A percentile compares a stretch with the other conserved stretches of the same genome.
Evolutionary conservation across 2,329 filamentous ascomycete genomes (phyloP).

Genomic region (Fusarium tupiense): DNA sequence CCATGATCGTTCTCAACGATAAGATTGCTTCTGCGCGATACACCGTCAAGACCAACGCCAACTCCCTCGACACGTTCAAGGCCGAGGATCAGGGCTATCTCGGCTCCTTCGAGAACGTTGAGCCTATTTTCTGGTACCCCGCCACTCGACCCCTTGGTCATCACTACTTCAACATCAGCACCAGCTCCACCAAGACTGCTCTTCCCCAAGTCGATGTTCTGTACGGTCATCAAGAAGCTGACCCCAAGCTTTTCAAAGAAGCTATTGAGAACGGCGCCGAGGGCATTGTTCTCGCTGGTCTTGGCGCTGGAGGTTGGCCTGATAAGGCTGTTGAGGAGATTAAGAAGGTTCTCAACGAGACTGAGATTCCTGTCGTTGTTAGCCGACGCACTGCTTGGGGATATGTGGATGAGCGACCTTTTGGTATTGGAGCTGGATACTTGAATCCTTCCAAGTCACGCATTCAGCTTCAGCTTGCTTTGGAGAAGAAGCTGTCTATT

Average conservation of each 20-base stretch:
- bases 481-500: constrained; percentile 27
- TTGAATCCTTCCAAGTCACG: constrained; percentile 65
- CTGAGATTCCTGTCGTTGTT: constrained; percentile 57
- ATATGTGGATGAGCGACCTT: constrained; percentile 53
- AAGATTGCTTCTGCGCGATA: constrained; percentile 66
- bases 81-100: constrained; percentile 65
- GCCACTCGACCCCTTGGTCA: constrained; percentile 58
- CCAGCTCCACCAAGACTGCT: constrained; percentile 32
- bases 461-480: constrained; percentile 58
- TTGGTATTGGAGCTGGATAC: constrained; percentile 56
- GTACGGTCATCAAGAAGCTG: constrained; percentile 62
- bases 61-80: constrained; percentile 69
- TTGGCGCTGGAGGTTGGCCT: constrained; percentile 62
- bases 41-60: constrained; percentile 69
- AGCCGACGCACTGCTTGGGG: constrained; percentile 61
- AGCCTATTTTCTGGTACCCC: constrained; percentile 68
- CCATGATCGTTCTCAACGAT: constrained; percentile 70
- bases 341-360: constrained; percentile 54
- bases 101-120: constrained; percentile 65
- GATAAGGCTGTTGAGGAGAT: constrained; percentile 50
- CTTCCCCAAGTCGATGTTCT: constrained; percentile 67
- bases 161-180: constrained; percentile 53
- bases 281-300: constrained; percentile 64
- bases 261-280: constrained; percentile 59
- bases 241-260: constrained; percentile 55